Evolutionary conservation across 2,329 filamentous ascomycete genomes (phyloP).

Genomic region (Coniella lustricola): DNA sequence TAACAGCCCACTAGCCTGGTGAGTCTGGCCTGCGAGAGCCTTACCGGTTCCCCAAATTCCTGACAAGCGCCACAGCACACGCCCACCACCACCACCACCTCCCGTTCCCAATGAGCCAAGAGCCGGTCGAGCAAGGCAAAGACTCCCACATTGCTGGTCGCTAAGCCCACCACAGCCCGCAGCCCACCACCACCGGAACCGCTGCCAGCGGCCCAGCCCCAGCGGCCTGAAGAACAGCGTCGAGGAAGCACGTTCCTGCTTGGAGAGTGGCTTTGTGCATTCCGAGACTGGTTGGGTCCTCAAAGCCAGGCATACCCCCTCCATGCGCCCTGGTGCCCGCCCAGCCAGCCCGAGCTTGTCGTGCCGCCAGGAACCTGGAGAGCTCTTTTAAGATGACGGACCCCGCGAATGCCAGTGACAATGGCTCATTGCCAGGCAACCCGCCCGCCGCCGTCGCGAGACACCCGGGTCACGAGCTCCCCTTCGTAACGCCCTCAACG

Average conservation of each 20-base stretch:
- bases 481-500: conserved; percentile 54
- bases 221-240: no score
- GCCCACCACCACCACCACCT: neutral
- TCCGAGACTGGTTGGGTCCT: neutral
- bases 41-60: conserved; percentile 2
- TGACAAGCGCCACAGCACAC: neutral
- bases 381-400: conserved; percentile 15
- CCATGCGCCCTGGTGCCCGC: neutral
- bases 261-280: neutral
- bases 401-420: conserved; percentile 19
- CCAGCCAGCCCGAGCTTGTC: conserved; percentile 3
- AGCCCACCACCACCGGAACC: no score
- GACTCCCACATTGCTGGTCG: no score
- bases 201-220: no score
- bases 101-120: neutral
- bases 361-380: conserved; percentile 3
- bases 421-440: conserved; percentile 15
- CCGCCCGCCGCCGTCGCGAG: conserved; percentile 19
- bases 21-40: neutral
- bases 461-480: conserved; percentile 40
- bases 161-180: neutral
- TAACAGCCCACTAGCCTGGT: no score
- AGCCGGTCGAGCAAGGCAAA: neutral
- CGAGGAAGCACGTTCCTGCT: no score
- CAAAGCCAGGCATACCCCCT: conserved; percentile 4